Conservation (phyloP, 306 rosid species). For the Cicer arietinum region DNA sequence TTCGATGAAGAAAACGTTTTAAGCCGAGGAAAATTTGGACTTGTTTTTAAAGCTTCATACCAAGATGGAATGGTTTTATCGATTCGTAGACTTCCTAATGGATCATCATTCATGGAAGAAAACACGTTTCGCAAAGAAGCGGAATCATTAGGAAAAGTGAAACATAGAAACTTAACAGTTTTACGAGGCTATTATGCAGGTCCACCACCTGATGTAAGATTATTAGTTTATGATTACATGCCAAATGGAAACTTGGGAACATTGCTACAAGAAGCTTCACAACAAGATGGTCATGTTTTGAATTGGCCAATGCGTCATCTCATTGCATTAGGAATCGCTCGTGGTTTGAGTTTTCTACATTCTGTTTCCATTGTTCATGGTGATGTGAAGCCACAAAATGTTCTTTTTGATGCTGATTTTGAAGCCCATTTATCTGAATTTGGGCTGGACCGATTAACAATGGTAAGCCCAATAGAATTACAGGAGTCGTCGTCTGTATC, state of each 20-base stretch:
- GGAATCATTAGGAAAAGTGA: conserved; percentile 71
- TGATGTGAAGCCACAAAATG: conserved; percentile 79
- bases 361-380: conserved; percentile 71
- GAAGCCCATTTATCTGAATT: conserved; percentile 90
- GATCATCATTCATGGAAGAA: conserved; percentile 51
- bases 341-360: conserved; percentile 75
- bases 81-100: conserved; percentile 71
- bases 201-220: conserved; percentile 70
- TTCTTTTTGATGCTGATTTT: conserved; percentile 86
- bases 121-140: conserved; percentile 72
- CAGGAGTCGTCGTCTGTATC: conserved; percentile 52
- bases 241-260: conserved; percentile 86
- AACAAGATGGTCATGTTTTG: conserved; percentile 87
- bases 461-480: conserved; percentile 54
- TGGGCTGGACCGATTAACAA: conserved; percentile 67
- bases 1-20: conserved; percentile 85
- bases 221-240: conserved; percentile 84
- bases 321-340: conserved; percentile 82
- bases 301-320: conserved; percentile 98
- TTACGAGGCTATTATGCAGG: conserved; percentile 85
- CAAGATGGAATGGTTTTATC: conserved; percentile 81
- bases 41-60: conserved; percentile 76
- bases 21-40: conserved; percentile 77
- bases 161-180: conserved; percentile 76
- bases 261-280: conserved; percentile 83